These are phyloP conservation scores for Starmerella sirachaensis DNA, from an alignment of 805 yeast species.

Conservation along the genomic window DNA sequence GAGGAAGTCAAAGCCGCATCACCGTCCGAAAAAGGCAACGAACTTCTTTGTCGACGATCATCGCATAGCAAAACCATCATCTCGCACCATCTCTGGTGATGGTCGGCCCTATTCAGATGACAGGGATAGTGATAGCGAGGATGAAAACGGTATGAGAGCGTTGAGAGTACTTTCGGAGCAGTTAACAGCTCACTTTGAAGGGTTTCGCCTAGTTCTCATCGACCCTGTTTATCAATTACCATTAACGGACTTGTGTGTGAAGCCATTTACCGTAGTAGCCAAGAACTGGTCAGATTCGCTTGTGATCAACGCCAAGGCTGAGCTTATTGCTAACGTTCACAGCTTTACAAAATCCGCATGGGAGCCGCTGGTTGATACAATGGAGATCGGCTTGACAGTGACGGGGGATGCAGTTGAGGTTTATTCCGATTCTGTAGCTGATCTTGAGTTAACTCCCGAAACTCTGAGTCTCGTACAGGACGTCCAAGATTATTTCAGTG, in stretches of 20 bases:
- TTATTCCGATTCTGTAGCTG: conserved; percentile 64
- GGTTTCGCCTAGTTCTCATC: conserved; percentile 66
- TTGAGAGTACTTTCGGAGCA: conserved; percentile 53
- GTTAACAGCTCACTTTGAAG: conserved; percentile 53
- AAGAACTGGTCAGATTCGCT: conserved; percentile 80
- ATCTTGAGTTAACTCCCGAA: conserved; percentile 68
- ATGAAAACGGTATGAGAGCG: background rate
- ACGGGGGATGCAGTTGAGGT: conserved; percentile 49
- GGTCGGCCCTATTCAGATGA: background rate
- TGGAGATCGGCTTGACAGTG: conserved; percentile 67
- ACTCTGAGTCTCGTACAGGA: conserved; percentile 68
- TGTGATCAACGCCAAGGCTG: conserved; percentile 53
- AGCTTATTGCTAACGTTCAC: conserved; percentile 60
- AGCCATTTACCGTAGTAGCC: conserved; percentile 56
- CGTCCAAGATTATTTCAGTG: conserved; percentile 38
- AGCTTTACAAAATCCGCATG: conserved; percentile 83
- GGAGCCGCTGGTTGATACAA: conserved; percentile 89
- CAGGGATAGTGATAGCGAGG: background rate
- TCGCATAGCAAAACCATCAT: conserved; percentile 11
- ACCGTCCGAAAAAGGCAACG: conserved; percentile 9
- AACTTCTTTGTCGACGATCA: conserved; percentile 14
- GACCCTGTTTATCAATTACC: conserved; percentile 91
- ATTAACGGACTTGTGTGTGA: conserved; percentile 60
- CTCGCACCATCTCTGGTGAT: background rate
- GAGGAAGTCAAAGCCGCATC: conserved; percentile 3